A percentile compares a stretch with the other conserved stretches of the same genome.
Conservation (phyloP, 1,139 yeast species). For the Lodderomyces theae region DNA sequence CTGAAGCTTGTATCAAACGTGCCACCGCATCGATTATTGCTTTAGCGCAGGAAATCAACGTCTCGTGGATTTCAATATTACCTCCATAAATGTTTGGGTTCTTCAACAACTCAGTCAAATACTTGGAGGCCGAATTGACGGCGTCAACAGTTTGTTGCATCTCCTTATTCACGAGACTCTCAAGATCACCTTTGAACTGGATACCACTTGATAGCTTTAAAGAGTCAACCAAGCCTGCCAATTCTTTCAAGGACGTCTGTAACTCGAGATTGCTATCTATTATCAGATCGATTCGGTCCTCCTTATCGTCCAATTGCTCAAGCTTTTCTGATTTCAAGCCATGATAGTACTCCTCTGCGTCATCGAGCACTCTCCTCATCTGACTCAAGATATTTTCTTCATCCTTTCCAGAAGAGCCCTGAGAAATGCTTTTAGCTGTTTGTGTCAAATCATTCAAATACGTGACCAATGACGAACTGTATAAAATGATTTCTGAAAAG, state of each 20-base stretch:
- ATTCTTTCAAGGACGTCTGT: constrained; percentile 65
- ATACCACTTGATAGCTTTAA: constrained; percentile 44
- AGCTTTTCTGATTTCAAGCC: constrained; percentile 57
- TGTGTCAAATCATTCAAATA: constrained; percentile 64
- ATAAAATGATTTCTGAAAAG: constrained; percentile 53
- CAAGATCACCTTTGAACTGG: constrained; percentile 56
- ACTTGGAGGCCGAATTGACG: constrained; percentile 63
- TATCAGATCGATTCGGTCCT: constrained; percentile 70
- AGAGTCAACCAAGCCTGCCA: constrained; percentile 55
- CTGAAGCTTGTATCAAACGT: constrained; percentile 68
- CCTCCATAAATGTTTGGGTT: constrained; percentile 57
- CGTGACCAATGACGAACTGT: constrained; percentile 66
- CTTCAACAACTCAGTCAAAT: constrained; percentile 52
- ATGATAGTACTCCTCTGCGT: constrained; percentile 61
- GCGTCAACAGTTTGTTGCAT: constrained; percentile 70
- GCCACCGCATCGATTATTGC: constrained; percentile 81
- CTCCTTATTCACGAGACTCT: constrained; percentile 68
- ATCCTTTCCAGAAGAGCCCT: constrained; percentile 51
- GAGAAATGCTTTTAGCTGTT: constrained; percentile 67
- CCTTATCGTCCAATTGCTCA: constrained; percentile 50
- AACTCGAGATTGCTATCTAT: constrained; percentile 73
- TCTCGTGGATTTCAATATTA: constrained; percentile 72
- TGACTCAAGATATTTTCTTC: constrained; percentile 50
- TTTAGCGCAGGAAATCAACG: constrained; percentile 74
- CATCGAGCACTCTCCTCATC: constrained; percentile 58